phyloP scores from a whole-genome alignment of 495 filamentous ascomycete species.

The Penicillium simplicissimum region DNA sequence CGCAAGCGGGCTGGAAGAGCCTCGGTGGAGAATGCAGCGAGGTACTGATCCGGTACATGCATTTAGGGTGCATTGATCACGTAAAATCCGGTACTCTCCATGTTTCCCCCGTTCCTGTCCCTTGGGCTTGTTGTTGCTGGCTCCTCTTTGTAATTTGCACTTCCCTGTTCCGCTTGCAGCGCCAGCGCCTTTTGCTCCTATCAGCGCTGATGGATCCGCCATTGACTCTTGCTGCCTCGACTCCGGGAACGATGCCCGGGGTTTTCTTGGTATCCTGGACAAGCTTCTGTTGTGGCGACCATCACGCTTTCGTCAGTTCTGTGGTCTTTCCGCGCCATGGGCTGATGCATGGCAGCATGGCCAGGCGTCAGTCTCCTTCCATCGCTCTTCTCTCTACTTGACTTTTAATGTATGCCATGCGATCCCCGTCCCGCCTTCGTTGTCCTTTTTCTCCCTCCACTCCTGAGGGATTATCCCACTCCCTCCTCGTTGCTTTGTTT shows the following conservation, averaged over 20 bases:
- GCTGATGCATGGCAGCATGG: conserved; percentile 1
- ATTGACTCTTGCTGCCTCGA: not conserved
- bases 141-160: not conserved
- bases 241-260: conserved; percentile 1
- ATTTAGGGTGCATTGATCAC: not conserved
- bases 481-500: conserved; percentile 2
- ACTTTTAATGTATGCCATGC: conserved; percentile 3
- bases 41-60: not conserved
- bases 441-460: not conserved
- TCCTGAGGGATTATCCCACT: not conserved
- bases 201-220: not conserved
- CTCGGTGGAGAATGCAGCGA: not conserved
- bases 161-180: conserved; percentile 22
- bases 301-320: conserved; percentile 13
- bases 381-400: not conserved
- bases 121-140: not conserved
- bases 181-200: conserved; percentile 1
- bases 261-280: not conserved
- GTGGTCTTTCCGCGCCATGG: not conserved
- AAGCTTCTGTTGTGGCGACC: conserved; percentile 6
- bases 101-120: not conserved
- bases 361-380: too few species aligned
- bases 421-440: not conserved
- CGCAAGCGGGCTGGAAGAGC: conserved; percentile 3
- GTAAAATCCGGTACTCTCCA: not conserved